Evolutionary conservation across 75 land plant genomes (phyloP).

Genomic region (Ceratopteris richardii): DNA sequence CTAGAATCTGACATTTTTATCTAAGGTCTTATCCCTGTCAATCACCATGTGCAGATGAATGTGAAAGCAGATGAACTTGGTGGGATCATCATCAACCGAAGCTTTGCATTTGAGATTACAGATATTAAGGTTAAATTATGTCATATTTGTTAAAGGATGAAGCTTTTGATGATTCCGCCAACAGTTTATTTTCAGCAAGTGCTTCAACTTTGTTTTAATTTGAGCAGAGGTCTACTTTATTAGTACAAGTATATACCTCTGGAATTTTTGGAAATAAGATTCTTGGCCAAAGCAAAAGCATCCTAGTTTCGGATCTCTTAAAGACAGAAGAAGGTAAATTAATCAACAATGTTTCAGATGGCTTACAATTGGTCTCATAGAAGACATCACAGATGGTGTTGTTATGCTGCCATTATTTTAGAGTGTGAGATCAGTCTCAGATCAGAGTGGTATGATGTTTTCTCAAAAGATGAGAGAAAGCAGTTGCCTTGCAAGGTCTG

Average conservation of each 20-base stretch:
- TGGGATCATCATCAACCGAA: constrained; percentile 25
- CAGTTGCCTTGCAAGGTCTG: constrained; percentile 35
- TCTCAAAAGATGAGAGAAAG: constrained; percentile 22
- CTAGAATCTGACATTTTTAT: too few relatives aligned
- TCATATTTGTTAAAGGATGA: neutral
- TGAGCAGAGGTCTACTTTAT: neutral
- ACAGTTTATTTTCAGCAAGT: neutral
- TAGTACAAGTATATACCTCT: too few relatives aligned
- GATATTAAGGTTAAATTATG: constrained; percentile 23
- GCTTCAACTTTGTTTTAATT: neutral
- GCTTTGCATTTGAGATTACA: constrained; percentile 40
- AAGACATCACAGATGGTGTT: neutral
- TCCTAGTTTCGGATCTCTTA: too few relatives aligned
- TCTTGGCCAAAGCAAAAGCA: too few relatives aligned
- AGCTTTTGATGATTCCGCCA: too few relatives aligned
- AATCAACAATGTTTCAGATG: too few relatives aligned
- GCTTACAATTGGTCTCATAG: too few relatives aligned
- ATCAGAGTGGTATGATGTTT: constrained; percentile 37
- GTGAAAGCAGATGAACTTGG: constrained; percentile 17
- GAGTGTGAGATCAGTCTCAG: too few relatives aligned
- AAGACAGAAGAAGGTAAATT: neutral
- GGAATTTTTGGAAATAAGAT: too few relatives aligned
- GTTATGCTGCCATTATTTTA: too few relatives aligned
- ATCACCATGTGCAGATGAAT: too few relatives aligned
- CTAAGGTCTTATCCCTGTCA: too few relatives aligned